Percentiles rank a stretch among this genome's conserved stretches.
phyloP scores from a whole-genome alignment of 106 monocot genomes.

The Dendrobium nobile region DNA sequence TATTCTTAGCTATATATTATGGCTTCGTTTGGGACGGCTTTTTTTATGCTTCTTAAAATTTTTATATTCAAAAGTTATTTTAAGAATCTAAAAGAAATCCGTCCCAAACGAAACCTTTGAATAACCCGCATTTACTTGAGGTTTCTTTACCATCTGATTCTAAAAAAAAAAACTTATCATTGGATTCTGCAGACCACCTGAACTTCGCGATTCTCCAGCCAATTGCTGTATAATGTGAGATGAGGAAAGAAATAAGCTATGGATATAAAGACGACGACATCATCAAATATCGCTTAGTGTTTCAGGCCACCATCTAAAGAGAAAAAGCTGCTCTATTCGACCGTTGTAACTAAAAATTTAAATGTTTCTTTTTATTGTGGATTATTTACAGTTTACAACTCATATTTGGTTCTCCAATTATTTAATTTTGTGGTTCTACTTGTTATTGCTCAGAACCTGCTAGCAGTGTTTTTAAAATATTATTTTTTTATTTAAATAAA shows the following conservation, averaged over 20 bases:
- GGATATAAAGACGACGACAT: not conserved
- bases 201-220: constrained; percentile 3
- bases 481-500: too few species aligned
- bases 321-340: not conserved
- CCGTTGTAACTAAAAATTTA: not conserved
- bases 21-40: too few species aligned
- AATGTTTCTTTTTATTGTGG: too few species aligned
- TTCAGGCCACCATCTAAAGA: not conserved
- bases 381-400: too few species aligned
- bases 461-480: not conserved
- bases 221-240: constrained; percentile 12
- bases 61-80: too few species aligned
- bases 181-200: not conserved
- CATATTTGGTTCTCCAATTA: not conserved
- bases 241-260: not conserved
- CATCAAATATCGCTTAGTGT: not conserved
- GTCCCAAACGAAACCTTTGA: too few species aligned
- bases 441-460: not conserved
- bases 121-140: too few species aligned
- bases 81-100: too few species aligned
- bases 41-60: too few species aligned
- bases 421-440: not conserved
- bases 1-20: too few species aligned
- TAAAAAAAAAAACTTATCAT: not conserved
- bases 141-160: too few species aligned